phyloP scores from a whole-genome alignment of 2,329 filamentous ascomycete species.

The Diaporthe sp. region DNA sequence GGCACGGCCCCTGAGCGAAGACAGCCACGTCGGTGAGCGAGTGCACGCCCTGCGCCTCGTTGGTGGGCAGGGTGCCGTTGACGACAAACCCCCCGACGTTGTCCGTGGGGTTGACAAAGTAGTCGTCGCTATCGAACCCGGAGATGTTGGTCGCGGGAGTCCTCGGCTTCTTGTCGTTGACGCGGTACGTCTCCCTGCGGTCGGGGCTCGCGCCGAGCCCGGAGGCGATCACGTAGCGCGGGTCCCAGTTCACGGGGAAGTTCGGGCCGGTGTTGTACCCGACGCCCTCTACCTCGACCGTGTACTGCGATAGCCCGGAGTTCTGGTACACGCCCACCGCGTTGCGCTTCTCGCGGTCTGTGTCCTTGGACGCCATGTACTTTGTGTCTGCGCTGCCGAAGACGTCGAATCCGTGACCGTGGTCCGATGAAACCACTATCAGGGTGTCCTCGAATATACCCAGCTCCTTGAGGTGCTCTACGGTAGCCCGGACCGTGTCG shows the following conservation, averaged over 20 bases:
- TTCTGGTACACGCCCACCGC: conserved; percentile 81
- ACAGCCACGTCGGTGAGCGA: conserved; percentile 84
- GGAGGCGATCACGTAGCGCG: conserved; percentile 83
- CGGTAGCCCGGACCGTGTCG: conserved; percentile 83
- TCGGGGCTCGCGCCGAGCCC: conserved; percentile 82
- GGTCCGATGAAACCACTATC: conserved; percentile 86
- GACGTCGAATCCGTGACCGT: conserved; percentile 89
- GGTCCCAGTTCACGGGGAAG: conserved; percentile 89
- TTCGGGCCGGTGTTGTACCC: conserved; percentile 80
- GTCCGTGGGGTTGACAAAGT: conserved; percentile 73
- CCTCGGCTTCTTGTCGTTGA: conserved; percentile 77
- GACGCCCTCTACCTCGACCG: conserved; percentile 67
- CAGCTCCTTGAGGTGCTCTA: conserved; percentile 76
- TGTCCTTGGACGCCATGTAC: conserved; percentile 76
- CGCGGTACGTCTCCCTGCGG: conserved; percentile 80
- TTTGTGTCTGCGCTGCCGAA: conserved; percentile 86
- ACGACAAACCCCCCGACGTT: conserved; percentile 75
- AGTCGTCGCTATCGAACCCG: conserved; percentile 61
- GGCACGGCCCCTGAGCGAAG: conserved; percentile 84
- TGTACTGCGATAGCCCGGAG: conserved; percentile 84
- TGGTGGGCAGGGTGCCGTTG: conserved; percentile 80
- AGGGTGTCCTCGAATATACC: conserved; percentile 81
- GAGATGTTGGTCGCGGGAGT: conserved; percentile 69
- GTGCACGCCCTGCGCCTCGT: conserved; percentile 78
- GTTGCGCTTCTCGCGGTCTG: conserved; percentile 79